Percentiles rank a stretch among this genome's conserved stretches.
Evolutionary conservation across 208 protist genomes (phyloP).

Genomic region (Phytomonas sp.): DNA sequence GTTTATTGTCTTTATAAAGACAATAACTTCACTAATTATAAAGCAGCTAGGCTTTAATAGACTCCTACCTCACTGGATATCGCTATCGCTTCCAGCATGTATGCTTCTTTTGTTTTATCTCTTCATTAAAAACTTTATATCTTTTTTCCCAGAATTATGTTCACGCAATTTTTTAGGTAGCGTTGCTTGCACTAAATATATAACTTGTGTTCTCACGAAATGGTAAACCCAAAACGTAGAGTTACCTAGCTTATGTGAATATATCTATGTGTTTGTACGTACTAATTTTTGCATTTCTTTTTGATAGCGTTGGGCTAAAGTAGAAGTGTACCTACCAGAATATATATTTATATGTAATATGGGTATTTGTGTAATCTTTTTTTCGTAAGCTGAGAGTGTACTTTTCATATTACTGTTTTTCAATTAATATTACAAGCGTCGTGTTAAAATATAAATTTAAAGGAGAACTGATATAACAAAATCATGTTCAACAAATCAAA

Average conservation of each 20-base stretch:
- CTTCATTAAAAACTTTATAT: neutral
- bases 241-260: neutral
- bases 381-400: constrained; percentile 1
- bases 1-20: constrained; percentile 9
- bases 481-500: neutral
- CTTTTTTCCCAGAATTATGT: neutral
- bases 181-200: neutral
- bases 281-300: neutral
- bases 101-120: constrained; percentile 4
- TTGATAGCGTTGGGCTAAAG: neutral
- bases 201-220: neutral
- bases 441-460: neutral
- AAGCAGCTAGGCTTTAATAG: neutral
- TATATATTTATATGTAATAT: neutral
- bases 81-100: neutral
- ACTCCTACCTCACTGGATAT: neutral
- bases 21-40: neutral
- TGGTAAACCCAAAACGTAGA: neutral
- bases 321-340: neutral
- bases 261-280: neutral
- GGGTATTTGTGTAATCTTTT: neutral
- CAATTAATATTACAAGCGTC: neutral
- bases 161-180: neutral
- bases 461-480: neutral
- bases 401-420: constrained; percentile 10